Percentiles rank a stretch among this genome's conserved stretches.
Conservation (phyloP, 768 basidiomycete genomes). For the Pholiota conissans region DNA sequence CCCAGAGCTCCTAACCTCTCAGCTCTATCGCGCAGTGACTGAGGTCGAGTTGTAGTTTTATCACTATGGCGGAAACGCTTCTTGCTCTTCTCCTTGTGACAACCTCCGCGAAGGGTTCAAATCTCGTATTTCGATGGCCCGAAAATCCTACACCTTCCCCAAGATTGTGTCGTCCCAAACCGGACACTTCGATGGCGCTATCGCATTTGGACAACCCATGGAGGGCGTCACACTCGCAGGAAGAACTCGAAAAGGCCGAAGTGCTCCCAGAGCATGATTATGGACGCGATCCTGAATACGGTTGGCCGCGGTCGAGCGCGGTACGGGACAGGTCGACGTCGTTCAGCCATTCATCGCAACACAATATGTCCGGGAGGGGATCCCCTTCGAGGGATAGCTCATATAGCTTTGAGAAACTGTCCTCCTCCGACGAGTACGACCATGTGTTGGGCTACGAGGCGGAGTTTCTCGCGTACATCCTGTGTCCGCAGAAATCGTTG, state of each 20-base stretch:
- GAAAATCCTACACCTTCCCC: slow-evolving; percentile 63
- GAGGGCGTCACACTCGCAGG: slow-evolving; percentile 59
- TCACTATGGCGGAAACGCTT: slow-evolving; percentile 71
- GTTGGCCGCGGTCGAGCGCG: slow-evolving; percentile 60
- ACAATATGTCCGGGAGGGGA: slow-evolving; percentile 48
- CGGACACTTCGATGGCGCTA: slow-evolving; percentile 42
- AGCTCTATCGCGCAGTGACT: background rate
- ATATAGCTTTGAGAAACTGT: slow-evolving; percentile 34
- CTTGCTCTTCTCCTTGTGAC: slow-evolving; percentile 83
- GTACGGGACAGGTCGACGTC: slow-evolving; percentile 52
- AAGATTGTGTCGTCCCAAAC: slow-evolving; percentile 71
- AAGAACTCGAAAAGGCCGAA: slow-evolving; percentile 27
- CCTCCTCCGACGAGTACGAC: slow-evolving; percentile 55
- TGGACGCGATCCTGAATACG: slow-evolving; percentile 48
- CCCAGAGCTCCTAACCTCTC: no score
- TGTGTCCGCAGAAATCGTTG: slow-evolving; percentile 76
- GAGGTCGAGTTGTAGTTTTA: background rate
- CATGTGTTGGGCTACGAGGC: slow-evolving; percentile 77
- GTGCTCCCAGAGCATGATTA: slow-evolving; percentile 15
- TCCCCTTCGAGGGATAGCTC: slow-evolving; percentile 49
- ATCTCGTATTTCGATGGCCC: slow-evolving; percentile 84
- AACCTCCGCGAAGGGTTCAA: slow-evolving; percentile 78
- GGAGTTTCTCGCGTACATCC: slow-evolving; percentile 76
- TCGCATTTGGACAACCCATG: slow-evolving; percentile 72
- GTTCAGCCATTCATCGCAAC: slow-evolving; percentile 45